Conservation (phyloP, 208 protist genomes). For the Trypanosoma lewisi region DNA sequence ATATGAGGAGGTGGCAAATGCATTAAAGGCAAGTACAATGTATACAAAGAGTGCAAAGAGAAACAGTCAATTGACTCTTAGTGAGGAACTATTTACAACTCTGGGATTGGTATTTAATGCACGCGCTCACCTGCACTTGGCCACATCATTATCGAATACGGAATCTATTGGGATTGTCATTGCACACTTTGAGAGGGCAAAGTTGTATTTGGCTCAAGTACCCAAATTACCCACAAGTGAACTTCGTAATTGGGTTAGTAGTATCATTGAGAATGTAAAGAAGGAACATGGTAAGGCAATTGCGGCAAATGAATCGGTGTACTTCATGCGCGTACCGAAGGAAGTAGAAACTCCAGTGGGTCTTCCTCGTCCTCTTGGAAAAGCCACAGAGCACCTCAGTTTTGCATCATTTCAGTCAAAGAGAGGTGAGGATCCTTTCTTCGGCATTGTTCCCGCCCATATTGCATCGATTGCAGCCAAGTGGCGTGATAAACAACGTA, state of each 20-base stretch:
- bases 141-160: constrained; percentile 35
- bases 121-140: constrained; percentile 71
- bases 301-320: constrained; percentile 77
- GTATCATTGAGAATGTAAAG: constrained; percentile 64
- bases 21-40: constrained; percentile 52
- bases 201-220: constrained; percentile 46
- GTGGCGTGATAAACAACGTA: constrained; percentile 69
- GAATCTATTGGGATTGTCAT: constrained; percentile 63
- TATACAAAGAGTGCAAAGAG: constrained; percentile 18
- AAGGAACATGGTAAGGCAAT: constrained; percentile 52
- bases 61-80: constrained; percentile 18
- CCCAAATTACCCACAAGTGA: constrained; percentile 49
- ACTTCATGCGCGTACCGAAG: constrained; percentile 69
- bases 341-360: constrained; percentile 54
- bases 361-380: constrained; percentile 61
- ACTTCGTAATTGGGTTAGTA: constrained; percentile 56
- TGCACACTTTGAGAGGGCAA: constrained; percentile 66
- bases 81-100: constrained; percentile 41
- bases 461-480: constrained; percentile 42
- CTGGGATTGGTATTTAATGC: constrained; percentile 55
- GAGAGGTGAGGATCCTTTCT: constrained; percentile 77
- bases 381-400: constrained; percentile 45
- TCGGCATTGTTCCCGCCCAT: constrained; percentile 82
- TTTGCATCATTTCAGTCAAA: constrained; percentile 60
- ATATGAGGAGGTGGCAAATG: constrained; percentile 59